phyloP scores from a whole-genome alignment of 495 filamentous ascomycete genomes.

The Aspergillus incahuasiensis region DNA sequence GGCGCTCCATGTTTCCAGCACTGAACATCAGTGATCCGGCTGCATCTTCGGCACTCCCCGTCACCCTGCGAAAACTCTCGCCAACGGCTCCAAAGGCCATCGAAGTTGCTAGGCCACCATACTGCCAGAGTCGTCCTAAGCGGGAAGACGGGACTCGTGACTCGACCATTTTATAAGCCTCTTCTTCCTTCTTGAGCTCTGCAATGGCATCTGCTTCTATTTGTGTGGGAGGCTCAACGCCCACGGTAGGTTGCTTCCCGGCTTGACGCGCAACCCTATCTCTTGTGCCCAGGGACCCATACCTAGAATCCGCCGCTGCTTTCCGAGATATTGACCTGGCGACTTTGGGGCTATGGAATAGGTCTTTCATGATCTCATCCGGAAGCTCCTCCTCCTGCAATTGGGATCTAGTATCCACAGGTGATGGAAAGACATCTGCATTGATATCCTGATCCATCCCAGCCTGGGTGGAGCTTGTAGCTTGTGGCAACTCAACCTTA shows the following conservation, averaged over 20 bases:
- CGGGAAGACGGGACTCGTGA: conserved; percentile 88
- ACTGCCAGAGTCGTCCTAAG: conserved; percentile 86
- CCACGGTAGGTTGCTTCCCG: background rate
- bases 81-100: conserved; percentile 93
- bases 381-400: conserved; percentile 38
- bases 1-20: conserved; percentile 80
- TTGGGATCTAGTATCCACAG: conserved; percentile 19
- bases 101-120: conserved; percentile 83
- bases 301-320: conserved; percentile 13
- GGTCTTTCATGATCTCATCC: conserved; percentile 54
- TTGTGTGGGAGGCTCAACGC: conserved; percentile 12
- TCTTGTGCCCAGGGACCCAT: background rate
- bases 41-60: conserved; percentile 52
- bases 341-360: conserved; percentile 59
- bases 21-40: conserved; percentile 82
- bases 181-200: conserved; percentile 16
- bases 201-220: conserved; percentile 11
- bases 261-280: background rate
- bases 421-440: conserved; percentile 51
- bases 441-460: conserved; percentile 45
- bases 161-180: conserved; percentile 70
- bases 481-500: conserved; percentile 56
- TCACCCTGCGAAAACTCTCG: conserved; percentile 71
- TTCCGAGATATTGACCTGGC: conserved; percentile 48
- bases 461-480: conserved; percentile 41